phyloP scores from a whole-genome alignment of 2,329 filamentous ascomycete species.

The Fusarium drepaniforme region DNA sequence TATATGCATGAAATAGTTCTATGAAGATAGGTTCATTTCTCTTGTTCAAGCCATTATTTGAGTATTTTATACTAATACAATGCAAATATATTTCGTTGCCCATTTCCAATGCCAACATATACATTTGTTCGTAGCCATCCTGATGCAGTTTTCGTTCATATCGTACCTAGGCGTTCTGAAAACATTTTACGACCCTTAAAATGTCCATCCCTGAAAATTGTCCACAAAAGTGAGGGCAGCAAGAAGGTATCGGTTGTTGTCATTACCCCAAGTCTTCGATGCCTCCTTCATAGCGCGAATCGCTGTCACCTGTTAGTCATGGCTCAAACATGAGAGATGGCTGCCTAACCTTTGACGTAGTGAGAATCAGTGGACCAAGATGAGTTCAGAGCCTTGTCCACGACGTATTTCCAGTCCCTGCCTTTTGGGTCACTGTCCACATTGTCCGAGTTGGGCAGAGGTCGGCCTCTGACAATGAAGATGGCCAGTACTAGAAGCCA shows the following conservation, averaged over 20 bases:
- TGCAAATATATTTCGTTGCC: not conserved
- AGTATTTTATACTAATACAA: slow-evolving; percentile 3
- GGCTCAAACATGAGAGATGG: not conserved
- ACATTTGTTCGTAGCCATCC: slow-evolving; percentile 4
- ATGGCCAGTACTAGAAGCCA: slow-evolving; percentile 85
- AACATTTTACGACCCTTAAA: slow-evolving; percentile 39
- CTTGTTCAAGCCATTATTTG: not conserved
- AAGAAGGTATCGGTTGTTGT: slow-evolving; percentile 73
- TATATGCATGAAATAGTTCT: not conserved
- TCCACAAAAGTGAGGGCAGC: slow-evolving; percentile 80
- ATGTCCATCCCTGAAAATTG: slow-evolving; percentile 77
- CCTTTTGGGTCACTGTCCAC: slow-evolving; percentile 71
- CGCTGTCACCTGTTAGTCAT: slow-evolving; percentile 55
- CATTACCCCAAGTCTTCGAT: slow-evolving; percentile 80
- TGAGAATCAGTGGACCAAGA: slow-evolving; percentile 79
- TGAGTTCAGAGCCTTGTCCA: slow-evolving; percentile 77
- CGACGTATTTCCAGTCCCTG: slow-evolving; percentile 82
- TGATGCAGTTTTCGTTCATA: slow-evolving; percentile 11
- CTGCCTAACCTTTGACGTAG: slow-evolving; percentile 80
- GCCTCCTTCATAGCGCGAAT: slow-evolving; percentile 82
- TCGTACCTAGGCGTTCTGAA: not conserved
- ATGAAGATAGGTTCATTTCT: no score
- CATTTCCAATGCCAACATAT: not conserved
- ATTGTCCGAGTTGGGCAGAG: slow-evolving; percentile 75
- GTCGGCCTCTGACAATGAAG: slow-evolving; percentile 82